Evolutionary conservation across 164 flowering plant species (phyloP).

Genomic region (Vitis vinifera): ASM3070453v1 NC_081806.1:5895501-5896000

Average conservation of each 20-base stretch:
- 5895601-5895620: conserved; percentile 91
- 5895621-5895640: conserved; percentile 96
- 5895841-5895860: conserved; percentile 87
- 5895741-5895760: background rate
- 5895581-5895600: conserved; percentile 95
- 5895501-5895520: conserved; percentile 12
- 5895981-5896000: background rate
- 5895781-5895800: conserved; percentile 94
- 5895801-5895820: conserved; percentile 76
- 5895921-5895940: conserved; percentile 49
- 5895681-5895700: conserved; percentile 29
- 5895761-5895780: conserved; percentile 68
- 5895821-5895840: conserved; percentile 92
- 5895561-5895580: conserved; percentile 79
- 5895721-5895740: background rate
- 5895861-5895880: conserved; percentile 98
- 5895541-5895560: conserved; percentile 98
- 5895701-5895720: background rate
- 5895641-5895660: conserved; percentile 89
- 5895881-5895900: conserved; percentile 98
- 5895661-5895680: conserved; percentile 94
- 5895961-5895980: background rate
- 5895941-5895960: background rate
- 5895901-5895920: conserved; percentile 90
- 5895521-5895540: conserved; percentile 98